These are phyloP conservation scores for Ophiosphaerella narmari DNA, from an alignment of 2,329 filamentous ascomycete species.

Conservation along the genomic window DNA sequence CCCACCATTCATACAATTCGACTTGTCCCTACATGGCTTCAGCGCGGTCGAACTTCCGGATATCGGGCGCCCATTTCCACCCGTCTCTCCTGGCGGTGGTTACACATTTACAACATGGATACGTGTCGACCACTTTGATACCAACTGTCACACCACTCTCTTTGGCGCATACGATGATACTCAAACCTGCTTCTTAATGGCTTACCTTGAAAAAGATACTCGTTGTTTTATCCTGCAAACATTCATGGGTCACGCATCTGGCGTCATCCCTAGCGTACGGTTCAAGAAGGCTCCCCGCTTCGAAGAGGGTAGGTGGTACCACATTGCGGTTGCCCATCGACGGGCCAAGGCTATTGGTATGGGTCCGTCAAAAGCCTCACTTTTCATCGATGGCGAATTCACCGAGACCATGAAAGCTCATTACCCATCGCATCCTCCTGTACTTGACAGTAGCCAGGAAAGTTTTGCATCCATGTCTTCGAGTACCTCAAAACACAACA, in stretches of 20 bases:
- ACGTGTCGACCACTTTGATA: slow-evolving; percentile 83
- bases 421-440: slow-evolving; percentile 78
- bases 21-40: slow-evolving; percentile 84
- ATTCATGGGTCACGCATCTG: slow-evolving; percentile 74
- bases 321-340: slow-evolving; percentile 86
- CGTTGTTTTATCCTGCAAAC: slow-evolving; percentile 95
- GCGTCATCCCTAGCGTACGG: slow-evolving; percentile 79
- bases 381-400: slow-evolving; percentile 94
- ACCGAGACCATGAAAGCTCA: slow-evolving; percentile 87
- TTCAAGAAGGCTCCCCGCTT: slow-evolving; percentile 90
- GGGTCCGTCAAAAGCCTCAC: slow-evolving; percentile 76
- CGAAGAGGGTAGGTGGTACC: slow-evolving; percentile 82
- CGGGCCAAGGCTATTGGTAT: slow-evolving; percentile 69
- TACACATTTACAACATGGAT: slow-evolving; percentile 94
- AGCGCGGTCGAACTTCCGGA: slow-evolving; percentile 87
- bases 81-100: slow-evolving; percentile 70
- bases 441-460: slow-evolving; percentile 65
- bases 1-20: slow-evolving; percentile 90
- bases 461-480: slow-evolving; percentile 72
- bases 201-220: slow-evolving; percentile 92
- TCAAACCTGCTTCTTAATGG: slow-evolving; percentile 90
- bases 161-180: slow-evolving; percentile 93
- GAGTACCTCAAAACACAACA: slow-evolving; percentile 63
- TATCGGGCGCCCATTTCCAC: slow-evolving; percentile 84
- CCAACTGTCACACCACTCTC: slow-evolving; percentile 84